A percentile compares a stretch with the other conserved stretches of the same genome.
Conservation (phyloP, 129 eudicot species). For the Escallonia herrerae region DNA sequence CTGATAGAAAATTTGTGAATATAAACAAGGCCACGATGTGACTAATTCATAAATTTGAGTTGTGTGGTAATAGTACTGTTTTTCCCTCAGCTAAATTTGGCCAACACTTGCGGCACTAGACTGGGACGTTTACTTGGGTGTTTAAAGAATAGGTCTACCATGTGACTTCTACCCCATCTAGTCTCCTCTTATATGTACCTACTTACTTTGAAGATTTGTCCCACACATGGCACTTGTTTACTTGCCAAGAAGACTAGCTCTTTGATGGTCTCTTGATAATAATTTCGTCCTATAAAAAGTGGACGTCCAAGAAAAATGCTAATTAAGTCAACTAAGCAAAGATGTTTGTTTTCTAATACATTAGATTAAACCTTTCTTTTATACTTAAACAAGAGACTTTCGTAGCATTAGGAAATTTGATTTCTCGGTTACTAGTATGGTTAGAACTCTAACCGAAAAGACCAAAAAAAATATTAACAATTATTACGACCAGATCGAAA, state of each 20-base stretch:
- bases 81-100: background rate
- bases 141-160: slow-evolving; percentile 23
- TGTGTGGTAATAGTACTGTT: no score
- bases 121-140: slow-evolving; percentile 35
- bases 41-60: no score
- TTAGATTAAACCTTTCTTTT: background rate
- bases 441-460: no score
- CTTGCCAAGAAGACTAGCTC: background rate
- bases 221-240: slow-evolving; percentile 9
- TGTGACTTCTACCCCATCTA: slow-evolving; percentile 29
- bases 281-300: background rate
- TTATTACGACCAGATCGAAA: no score
- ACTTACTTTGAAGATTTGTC: background rate
- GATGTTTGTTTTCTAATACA: background rate
- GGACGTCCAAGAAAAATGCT: background rate
- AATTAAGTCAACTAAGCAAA: background rate
- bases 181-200: slow-evolving; percentile 3
- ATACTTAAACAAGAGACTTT: no score
- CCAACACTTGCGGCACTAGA: slow-evolving; percentile 39
- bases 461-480: no score
- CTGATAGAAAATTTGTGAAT: no score
- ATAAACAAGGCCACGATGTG: no score
- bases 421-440: no score
- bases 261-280: background rate
- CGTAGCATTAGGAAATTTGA: no score